These are phyloP conservation scores for Heracleum sosnowskyi DNA, from an alignment of 129 eudicot species.

Conservation along the genomic window DNA sequence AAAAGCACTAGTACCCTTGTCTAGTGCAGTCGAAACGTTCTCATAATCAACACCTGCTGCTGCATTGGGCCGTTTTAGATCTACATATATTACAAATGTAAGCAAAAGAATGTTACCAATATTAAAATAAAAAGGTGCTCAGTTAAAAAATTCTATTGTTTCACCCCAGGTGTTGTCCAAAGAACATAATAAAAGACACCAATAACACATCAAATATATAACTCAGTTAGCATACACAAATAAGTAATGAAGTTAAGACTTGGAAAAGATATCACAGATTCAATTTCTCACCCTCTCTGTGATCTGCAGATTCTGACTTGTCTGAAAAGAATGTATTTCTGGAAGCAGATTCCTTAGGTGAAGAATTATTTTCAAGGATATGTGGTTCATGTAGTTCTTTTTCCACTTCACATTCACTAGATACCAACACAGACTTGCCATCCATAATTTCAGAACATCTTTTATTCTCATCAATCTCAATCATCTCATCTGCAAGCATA, in stretches of 20 bases:
- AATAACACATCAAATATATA: not conserved
- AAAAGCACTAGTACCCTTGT: constrained; percentile 36
- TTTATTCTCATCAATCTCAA: not conserved
- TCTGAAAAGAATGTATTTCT: not conserved
- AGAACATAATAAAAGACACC: not conserved
- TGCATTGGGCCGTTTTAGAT: constrained; percentile 24
- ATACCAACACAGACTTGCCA: not conserved
- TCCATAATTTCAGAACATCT: not conserved
- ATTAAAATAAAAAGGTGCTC: not conserved
- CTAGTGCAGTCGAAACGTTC: constrained; percentile 1
- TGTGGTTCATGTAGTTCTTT: constrained; percentile 17
- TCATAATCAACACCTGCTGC: constrained; percentile 9
- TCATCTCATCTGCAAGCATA: constrained; percentile 6
- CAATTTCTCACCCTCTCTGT: not conserved
- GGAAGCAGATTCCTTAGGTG: constrained; percentile 12
- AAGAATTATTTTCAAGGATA: constrained; percentile 12
- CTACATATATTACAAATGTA: constrained; percentile 14
- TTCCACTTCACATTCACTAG: constrained; percentile 14
- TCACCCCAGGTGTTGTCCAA: not conserved
- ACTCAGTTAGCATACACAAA: not conserved
- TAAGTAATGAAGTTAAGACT: not conserved
- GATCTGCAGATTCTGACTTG: not conserved
- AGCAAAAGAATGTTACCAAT: not conserved
- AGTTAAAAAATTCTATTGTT: not conserved
- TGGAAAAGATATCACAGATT: not conserved